phyloP scores from a whole-genome alignment of 805 yeast species.

The Saturnispora besseyi region DNA sequence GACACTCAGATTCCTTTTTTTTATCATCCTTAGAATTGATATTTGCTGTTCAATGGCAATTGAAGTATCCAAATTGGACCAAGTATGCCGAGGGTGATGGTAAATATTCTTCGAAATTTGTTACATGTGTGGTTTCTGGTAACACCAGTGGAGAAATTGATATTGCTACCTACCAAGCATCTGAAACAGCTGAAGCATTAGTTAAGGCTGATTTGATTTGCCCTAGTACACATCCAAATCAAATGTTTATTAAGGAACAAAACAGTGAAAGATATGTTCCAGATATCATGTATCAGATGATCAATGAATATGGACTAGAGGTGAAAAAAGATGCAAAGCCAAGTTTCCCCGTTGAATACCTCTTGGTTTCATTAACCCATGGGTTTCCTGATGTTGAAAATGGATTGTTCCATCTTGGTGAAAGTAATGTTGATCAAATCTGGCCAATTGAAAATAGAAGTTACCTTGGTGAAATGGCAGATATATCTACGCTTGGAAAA shows the following conservation, averaged over 20 bases:
- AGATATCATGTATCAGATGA: slow-evolving; percentile 75
- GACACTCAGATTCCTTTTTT: slow-evolving; percentile 88
- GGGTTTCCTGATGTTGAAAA: slow-evolving; percentile 68
- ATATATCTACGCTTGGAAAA: slow-evolving; percentile 42
- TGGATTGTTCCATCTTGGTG: not conserved
- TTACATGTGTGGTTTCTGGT: slow-evolving; percentile 92
- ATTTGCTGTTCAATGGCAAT: slow-evolving; percentile 77
- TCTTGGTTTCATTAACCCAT: slow-evolving; percentile 80
- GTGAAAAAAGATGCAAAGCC: slow-evolving; percentile 89
- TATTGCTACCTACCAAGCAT: slow-evolving; percentile 82
- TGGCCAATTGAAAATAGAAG: slow-evolving; percentile 80
- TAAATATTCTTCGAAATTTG: slow-evolving; percentile 75
- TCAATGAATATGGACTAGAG: slow-evolving; percentile 80
- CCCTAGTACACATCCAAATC: slow-evolving; percentile 85
- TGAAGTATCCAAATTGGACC: slow-evolving; percentile 49
- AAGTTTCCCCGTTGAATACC: slow-evolving; percentile 85
- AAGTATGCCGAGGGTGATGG: slow-evolving; percentile 55
- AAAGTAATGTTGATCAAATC: not conserved
- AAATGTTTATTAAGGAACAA: slow-evolving; percentile 73
- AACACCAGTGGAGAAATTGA: slow-evolving; percentile 83
- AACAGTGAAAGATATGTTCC: slow-evolving; percentile 79
- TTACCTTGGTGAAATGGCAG: slow-evolving; percentile 66
- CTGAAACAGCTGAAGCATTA: slow-evolving; percentile 78
- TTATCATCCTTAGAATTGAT: slow-evolving; percentile 78
- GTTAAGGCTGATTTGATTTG: slow-evolving; percentile 77